A percentile compares a stretch with the other conserved stretches of the same genome.
phyloP scores from a whole-genome alignment of 257 asterid genomes.

The Apocynum venetum region DNA sequence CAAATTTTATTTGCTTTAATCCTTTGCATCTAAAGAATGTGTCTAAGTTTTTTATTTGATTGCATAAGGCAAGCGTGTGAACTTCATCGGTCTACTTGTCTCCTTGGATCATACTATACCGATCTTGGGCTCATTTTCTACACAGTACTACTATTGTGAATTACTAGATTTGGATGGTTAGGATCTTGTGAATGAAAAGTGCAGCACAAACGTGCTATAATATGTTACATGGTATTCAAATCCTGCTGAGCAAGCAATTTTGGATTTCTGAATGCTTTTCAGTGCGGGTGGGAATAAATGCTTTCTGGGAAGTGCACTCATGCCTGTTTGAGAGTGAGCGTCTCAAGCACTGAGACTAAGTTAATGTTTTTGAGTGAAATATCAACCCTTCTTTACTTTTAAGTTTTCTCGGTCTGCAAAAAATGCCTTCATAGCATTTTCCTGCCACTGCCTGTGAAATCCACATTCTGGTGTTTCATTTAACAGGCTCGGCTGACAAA shows the following conservation, averaged over 20 bases:
- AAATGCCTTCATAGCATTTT: background rate
- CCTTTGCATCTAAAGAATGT: background rate
- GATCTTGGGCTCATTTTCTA: background rate
- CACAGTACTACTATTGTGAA: background rate
- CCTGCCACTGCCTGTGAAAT: conserved; percentile 9
- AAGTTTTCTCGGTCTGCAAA: background rate
- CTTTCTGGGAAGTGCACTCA: background rate
- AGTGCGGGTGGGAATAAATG: background rate
- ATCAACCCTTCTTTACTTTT: background rate
- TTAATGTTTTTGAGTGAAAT: background rate
- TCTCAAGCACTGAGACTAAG: background rate
- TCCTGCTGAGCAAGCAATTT: background rate
- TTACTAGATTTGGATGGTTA: background rate
- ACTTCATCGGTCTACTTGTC: background rate
- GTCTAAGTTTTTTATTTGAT: background rate
- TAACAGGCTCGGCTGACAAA: conserved; percentile 91
- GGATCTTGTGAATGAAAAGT: background rate
- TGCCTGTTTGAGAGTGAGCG: background rate
- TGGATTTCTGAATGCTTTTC: background rate
- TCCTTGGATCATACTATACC: background rate
- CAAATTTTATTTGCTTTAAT: background rate
- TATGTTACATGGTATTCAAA: background rate
- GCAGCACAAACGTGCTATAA: background rate
- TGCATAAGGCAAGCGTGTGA: background rate
- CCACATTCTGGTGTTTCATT: conserved; percentile 12